These are phyloP conservation scores for Microbotryum silenes-acaulis DNA, from an alignment of 1,284 basidiomycete genomes.

Conservation along the genomic window DNA sequence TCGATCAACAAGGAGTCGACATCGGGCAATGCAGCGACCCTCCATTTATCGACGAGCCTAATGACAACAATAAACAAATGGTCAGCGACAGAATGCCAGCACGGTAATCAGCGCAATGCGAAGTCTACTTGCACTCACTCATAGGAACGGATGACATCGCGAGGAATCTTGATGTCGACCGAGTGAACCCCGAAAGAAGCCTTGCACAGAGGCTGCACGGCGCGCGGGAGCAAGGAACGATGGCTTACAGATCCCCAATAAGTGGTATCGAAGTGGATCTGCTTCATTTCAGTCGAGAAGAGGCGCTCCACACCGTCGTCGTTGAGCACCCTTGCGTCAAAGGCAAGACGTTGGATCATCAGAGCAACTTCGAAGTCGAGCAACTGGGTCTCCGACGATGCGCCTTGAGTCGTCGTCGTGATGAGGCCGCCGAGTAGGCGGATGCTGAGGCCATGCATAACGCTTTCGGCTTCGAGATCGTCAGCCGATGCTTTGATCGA, in stretches of 20 bases:
- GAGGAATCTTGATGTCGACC: slow-evolving; percentile 1
- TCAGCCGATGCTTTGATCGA: slow-evolving; percentile 8
- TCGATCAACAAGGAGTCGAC: slow-evolving; percentile 19
- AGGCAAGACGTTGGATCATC: neutral
- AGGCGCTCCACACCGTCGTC: neutral
- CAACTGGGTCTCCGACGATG: neutral
- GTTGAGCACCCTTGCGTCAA: slow-evolving; percentile 1
- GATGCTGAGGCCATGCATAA: neutral
- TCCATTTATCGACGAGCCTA: slow-evolving; percentile 17
- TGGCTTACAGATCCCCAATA: too few relatives aligned
- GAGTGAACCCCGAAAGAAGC: neutral
- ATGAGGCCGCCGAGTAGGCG: neutral
- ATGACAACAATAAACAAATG: neutral
- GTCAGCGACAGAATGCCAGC: neutral
- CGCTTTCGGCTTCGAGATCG: slow-evolving; percentile 4
- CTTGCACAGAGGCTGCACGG: neutral
- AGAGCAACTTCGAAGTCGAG: neutral
- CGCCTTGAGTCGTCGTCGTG: neutral
- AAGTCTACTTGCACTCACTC: neutral
- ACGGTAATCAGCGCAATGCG: neutral
- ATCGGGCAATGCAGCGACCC: slow-evolving; percentile 1
- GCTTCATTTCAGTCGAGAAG: slow-evolving; percentile 5
- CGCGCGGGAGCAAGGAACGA: too few relatives aligned
- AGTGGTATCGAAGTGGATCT: neutral
- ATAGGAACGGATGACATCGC: slow-evolving; percentile 9